Base-by-base conservation (phyloP, 2,329 filamentous ascomycete species). In the Didymella pinodella region DNA sequence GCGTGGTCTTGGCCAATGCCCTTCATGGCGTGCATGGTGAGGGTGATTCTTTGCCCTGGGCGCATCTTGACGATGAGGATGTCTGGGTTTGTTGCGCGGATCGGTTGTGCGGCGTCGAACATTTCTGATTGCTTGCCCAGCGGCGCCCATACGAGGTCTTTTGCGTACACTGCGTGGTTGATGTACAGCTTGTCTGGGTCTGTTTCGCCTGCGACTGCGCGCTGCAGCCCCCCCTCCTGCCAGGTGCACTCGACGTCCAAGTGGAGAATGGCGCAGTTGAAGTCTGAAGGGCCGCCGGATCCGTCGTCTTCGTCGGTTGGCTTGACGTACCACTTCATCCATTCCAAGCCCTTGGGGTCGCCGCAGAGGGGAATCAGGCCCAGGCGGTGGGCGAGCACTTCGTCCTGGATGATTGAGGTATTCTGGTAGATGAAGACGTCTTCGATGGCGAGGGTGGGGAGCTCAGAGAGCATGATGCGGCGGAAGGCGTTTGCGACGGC, bases 341-440 rank as follows among this genome's bases (percentile, higher is more conserved):
- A 93, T 68, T 90, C 86, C 54, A 99, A 83, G 50, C 91, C 93
- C 54, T 90, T 85, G 65, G 88, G 86, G 61, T 88, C 86, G 66
- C 92, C 95, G 65, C 89, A 90, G 68, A 99, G 89, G 18, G 96
- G 95, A 54, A 99, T 90, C 45, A 99, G 86, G 59, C 95, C 95
- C 31, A 99, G 84, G 44, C 95, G 86, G 77, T 95, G 91, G 16
- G 93, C 90, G 50, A 99, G 88, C 4, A 99, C 94, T 82, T 99
- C 95, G 75, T 99, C 95, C 77, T 98, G 94, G 72, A 99, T 95
- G 34, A 99, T 93, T 5, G 92, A 97, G 49, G 94, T 98, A 83
- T 99, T 99, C 83, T 97, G 96, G 76, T 92, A 86, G 65, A 98
- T 88, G 80, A 90, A 99, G 75, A 96, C 92, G 63, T 88, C 89